phyloP scores from a whole-genome alignment of 2,329 filamentous ascomycete species.

The Aureobasidium subglaciale region DNA sequence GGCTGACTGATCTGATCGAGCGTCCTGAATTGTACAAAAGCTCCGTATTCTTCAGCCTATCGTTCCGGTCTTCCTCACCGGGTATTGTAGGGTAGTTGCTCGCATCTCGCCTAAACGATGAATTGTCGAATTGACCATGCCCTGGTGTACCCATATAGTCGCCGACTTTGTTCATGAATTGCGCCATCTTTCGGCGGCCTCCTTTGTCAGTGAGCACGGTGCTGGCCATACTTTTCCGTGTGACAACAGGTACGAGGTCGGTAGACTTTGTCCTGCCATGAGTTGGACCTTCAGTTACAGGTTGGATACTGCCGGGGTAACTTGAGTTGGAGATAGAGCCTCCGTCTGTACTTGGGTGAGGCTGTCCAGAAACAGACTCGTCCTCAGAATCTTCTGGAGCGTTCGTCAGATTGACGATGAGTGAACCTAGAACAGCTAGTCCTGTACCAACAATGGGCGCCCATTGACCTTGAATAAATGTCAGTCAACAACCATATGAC shows the following conservation, averaged over 20 bases:
- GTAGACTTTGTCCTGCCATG: neutral
- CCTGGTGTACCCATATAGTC: conserved; percentile 13
- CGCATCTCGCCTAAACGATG: conserved; percentile 42
- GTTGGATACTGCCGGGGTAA: neutral
- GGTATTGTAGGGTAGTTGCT: conserved; percentile 51
- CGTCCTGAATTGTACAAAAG: conserved; percentile 34
- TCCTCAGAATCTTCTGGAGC: conserved; percentile 15
- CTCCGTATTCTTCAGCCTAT: conserved; percentile 32
- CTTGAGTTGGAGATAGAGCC: neutral
- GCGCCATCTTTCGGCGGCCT: conserved; percentile 41
- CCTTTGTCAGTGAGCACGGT: conserved; percentile 21
- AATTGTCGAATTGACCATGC: conserved; percentile 38
- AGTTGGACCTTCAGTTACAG: neutral
- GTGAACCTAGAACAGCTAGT: conserved; percentile 51
- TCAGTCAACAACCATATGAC: neutral
- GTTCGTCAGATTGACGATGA: conserved; percentile 47
- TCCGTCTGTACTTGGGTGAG: neutral
- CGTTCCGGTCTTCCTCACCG: conserved; percentile 45
- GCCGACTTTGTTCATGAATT: conserved; percentile 34
- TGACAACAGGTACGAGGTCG: neutral
- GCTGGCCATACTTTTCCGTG: neutral
- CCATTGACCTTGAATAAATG: conserved; percentile 46
- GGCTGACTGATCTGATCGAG: conserved; percentile 35
- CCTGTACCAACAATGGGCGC: conserved; percentile 52
- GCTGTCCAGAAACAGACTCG: neutral